Percentiles rank a stretch among this genome's conserved stretches.
Conservation (phyloP, 148 eudicot species). For the Camellia japonica region DNA sequence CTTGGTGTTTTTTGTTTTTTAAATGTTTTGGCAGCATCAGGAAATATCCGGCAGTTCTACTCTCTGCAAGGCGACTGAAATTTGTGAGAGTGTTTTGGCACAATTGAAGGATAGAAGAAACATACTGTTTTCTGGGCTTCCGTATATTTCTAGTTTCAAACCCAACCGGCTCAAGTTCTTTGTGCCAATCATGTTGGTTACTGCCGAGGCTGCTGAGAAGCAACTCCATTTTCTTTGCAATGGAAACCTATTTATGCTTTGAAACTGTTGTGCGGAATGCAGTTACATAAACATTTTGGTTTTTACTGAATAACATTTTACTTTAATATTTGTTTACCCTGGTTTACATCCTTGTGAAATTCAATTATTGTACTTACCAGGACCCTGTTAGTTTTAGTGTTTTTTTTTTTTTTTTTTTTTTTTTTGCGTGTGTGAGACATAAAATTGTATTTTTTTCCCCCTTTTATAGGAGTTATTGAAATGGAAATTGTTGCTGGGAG, state of each 20-base stretch:
- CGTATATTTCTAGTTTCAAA: neutral
- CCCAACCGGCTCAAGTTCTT: neutral
- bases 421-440: too few relatives aligned
- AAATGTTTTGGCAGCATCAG: conserved; percentile 56
- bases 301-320: neutral
- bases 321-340: neutral
- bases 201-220: conserved; percentile 11
- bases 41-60: conserved; percentile 81
- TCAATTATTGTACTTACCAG: neutral
- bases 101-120: neutral
- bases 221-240: neutral
- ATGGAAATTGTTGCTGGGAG: neutral
- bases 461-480: neutral
- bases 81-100: neutral
- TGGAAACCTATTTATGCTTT: neutral
- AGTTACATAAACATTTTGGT: neutral
- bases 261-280: neutral
- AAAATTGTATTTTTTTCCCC: neutral
- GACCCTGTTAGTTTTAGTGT: neutral
- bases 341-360: neutral
- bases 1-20: neutral
- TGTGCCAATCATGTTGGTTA: conserved; percentile 15
- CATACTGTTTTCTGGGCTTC: neutral
- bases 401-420: neutral
- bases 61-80: conserved; percentile 65